Evolutionary conservation across 257 asterid species (phyloP).

Genomic region (Solanum ossicruentum): DNA sequence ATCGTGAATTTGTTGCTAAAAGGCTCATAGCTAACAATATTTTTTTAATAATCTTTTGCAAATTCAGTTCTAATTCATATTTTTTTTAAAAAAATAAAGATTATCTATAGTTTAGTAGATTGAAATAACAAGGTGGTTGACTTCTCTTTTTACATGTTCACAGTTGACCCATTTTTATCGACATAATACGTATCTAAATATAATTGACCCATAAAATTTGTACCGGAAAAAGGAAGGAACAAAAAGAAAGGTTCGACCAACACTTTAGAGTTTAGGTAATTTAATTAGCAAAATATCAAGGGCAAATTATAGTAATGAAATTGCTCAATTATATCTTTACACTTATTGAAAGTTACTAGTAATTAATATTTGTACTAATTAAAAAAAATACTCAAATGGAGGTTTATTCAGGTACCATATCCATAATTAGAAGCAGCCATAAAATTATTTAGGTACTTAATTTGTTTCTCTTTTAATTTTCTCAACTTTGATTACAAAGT

Average conservation of each 20-base stretch:
- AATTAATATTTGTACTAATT: not conserved
- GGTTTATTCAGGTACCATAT: no score
- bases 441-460: not conserved
- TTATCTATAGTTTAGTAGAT: no score
- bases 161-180: not conserved
- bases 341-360: no score
- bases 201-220: not conserved
- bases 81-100: no score
- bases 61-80: no score
- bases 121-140: not conserved
- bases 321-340: not conserved
- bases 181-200: not conserved
- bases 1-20: no score
- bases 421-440: not conserved
- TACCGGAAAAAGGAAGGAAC: not conserved
- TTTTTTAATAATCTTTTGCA: no score
- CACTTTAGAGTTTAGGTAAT: not conserved
- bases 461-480: not conserved
- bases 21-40: no score
- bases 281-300: not conserved
- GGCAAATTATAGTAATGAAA: not conserved
- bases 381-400: not conserved
- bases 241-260: not conserved
- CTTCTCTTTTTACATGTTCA: not conserved
- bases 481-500: not conserved